Conservation (phyloP, 225 moss, liverwort and hornwort genomes). For the Antitrichia curtipendula region DNA sequence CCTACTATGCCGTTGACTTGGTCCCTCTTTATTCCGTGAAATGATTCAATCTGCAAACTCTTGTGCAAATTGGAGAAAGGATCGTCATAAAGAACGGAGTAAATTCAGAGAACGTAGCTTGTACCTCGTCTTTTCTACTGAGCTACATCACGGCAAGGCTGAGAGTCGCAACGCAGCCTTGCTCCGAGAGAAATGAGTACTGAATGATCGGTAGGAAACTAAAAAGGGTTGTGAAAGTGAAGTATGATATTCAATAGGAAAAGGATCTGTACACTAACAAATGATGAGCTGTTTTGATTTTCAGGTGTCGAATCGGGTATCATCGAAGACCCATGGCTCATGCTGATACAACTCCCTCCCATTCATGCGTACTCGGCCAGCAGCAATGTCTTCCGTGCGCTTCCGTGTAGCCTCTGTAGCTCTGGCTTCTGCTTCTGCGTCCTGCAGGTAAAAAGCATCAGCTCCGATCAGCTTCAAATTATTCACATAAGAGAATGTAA, state of each 20-base stretch:
- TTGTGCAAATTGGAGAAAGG: background rate
- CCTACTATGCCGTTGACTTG: background rate
- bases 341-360: slow-evolving; percentile 58
- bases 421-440: slow-evolving; percentile 61
- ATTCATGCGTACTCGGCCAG: slow-evolving; percentile 71
- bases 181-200: background rate
- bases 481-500: background rate
- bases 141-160: background rate
- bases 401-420: slow-evolving; percentile 63
- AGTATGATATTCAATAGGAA: background rate
- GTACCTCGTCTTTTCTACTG: background rate
- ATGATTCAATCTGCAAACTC: background rate
- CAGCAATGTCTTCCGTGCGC: slow-evolving; percentile 55
- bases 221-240: background rate
- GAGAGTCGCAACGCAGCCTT: background rate
- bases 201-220: background rate
- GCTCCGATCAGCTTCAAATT: background rate
- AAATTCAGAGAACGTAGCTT: background rate
- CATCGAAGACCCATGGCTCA: slow-evolving; percentile 81
- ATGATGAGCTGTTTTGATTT: background rate
- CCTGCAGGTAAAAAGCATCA: slow-evolving; percentile 5
- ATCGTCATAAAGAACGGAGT: background rate
- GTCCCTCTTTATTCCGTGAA: background rate
- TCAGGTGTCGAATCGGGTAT: slow-evolving; percentile 41
- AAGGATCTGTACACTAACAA: background rate